These are phyloP conservation scores for Diaporthe vexans DNA, from an alignment of 2,329 filamentous ascomycete genomes.

Conservation along the genomic window DNA sequence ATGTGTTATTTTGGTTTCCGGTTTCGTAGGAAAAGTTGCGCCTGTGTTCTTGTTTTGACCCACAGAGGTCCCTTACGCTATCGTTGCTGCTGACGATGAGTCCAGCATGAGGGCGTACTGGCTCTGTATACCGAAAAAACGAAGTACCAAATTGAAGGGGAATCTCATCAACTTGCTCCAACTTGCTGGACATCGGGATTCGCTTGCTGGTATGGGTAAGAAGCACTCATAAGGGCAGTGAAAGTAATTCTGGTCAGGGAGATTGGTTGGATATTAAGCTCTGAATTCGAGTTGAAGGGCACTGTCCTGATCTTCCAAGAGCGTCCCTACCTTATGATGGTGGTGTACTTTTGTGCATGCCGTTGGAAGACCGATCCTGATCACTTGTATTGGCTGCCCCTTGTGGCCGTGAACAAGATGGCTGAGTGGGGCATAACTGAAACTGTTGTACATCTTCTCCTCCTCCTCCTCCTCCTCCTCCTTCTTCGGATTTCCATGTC, in stretches of 20 bases:
- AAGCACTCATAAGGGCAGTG: not conserved
- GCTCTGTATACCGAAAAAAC: not conserved
- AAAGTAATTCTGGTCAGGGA: not conserved
- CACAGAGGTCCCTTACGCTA: not conserved
- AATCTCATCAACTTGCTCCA: not conserved
- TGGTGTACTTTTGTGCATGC: not conserved
- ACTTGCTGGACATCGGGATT: not conserved
- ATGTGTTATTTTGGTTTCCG: conserved; percentile 12
- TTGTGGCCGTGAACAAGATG: too few species aligned
- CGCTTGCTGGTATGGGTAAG: too few species aligned
- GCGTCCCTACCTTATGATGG: not conserved
- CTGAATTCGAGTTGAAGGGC: not conserved
- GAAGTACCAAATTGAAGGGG: too few species aligned
- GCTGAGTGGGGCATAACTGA: too few species aligned
- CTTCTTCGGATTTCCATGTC: too few species aligned
- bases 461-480: too few species aligned
- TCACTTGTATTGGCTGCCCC: not conserved
- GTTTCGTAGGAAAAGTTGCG: conserved; percentile 10
- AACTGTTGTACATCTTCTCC: too few species aligned
- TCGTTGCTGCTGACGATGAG: not conserved
- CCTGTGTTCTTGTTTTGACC: not conserved
- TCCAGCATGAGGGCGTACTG: not conserved
- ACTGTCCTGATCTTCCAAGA: not conserved
- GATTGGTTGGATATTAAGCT: not conserved
- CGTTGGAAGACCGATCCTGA: not conserved